A percentile compares a stretch with the other conserved stretches of the same genome.
These are phyloP conservation scores for Hypoxylon sp. DNA, from an alignment of 2,329 filamentous ascomycete species.

Conservation along the genomic window DNA sequence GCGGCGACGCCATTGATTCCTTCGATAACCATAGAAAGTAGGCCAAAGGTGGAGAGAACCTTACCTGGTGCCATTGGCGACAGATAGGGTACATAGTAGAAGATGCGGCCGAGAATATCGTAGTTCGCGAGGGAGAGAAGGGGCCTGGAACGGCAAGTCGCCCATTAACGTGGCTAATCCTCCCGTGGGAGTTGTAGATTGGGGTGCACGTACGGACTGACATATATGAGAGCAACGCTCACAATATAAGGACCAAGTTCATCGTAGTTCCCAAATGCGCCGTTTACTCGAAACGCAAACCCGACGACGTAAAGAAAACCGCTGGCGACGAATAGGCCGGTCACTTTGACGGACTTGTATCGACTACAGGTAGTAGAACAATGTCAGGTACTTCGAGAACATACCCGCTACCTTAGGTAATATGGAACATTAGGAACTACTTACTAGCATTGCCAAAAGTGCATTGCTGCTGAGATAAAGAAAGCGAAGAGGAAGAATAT, in stretches of 20 bases:
- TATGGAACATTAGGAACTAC: neutral
- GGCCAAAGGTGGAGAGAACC: constrained; percentile 63
- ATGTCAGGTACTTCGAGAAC: neutral
- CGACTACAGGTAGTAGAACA: neutral
- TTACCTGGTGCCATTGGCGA: constrained; percentile 65
- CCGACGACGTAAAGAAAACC: constrained; percentile 32
- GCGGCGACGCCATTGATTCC: constrained; percentile 55
- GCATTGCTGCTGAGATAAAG: constrained; percentile 24
- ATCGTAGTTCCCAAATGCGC: constrained; percentile 29
- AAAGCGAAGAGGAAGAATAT: constrained; percentile 33
- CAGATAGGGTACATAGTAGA: constrained; percentile 73
- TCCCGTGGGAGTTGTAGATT: neutral
- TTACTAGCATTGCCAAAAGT: constrained; percentile 33
- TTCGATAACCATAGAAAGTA: constrained; percentile 58
- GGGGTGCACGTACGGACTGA: constrained; percentile 32
- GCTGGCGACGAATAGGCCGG: constrained; percentile 15
- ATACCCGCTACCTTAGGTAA: too few relatives aligned
- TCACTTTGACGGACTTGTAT: constrained; percentile 29
- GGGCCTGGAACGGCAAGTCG: constrained; percentile 59
- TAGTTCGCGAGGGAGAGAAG: constrained; percentile 74
- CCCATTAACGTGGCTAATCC: neutral
- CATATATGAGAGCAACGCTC: constrained; percentile 36
- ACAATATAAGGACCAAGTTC: constrained; percentile 23
- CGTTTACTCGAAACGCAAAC: constrained; percentile 24
- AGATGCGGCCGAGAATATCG: constrained; percentile 70